phyloP scores from a whole-genome alignment of 2,329 filamentous ascomycete species.

The Aspergillus thermomutatus region DNA sequence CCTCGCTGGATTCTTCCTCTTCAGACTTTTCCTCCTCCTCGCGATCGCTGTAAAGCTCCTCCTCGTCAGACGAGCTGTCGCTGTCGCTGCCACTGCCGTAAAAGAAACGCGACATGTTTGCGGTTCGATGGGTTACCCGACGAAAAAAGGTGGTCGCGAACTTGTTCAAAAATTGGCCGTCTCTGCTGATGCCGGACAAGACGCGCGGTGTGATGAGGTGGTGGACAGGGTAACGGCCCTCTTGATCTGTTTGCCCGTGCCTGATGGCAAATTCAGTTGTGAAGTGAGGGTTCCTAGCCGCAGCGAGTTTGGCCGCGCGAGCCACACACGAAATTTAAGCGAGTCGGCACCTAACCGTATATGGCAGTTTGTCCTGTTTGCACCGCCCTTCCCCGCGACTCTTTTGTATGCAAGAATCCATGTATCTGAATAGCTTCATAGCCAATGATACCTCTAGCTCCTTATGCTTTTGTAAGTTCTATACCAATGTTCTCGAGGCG shows the following conservation, averaged over 20 bases:
- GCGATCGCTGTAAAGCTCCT: conserved; percentile 83
- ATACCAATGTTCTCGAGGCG: not conserved
- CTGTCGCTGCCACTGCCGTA: conserved; percentile 91
- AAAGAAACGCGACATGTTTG: conserved; percentile 94
- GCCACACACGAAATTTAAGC: conserved; percentile 47
- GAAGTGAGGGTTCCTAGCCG: conserved; percentile 23
- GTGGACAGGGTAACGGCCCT: conserved; percentile 6
- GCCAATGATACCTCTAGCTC: not conserved
- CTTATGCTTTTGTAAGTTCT: not conserved
- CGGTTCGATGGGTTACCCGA: conserved; percentile 15
- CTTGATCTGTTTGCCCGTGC: conserved; percentile 14
- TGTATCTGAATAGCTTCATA: not conserved
- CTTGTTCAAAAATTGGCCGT: conserved; percentile 20
- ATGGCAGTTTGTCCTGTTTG: conserved; percentile 19
- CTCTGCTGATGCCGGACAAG: conserved; percentile 5
- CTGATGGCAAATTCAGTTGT: conserved; percentile 25
- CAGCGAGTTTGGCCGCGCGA: conserved; percentile 26
- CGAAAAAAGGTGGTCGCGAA: conserved; percentile 16
- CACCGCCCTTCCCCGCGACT: conserved; percentile 3
- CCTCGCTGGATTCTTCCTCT: conserved; percentile 53
- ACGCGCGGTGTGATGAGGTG: conserved; percentile 11
- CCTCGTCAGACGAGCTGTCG: conserved; percentile 91
- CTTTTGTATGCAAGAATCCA: conserved; percentile 1
- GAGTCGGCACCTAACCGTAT: conserved; percentile 38
- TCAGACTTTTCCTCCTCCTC: conserved; percentile 62